Conservation (phyloP, 2,329 filamentous ascomycete species). For the Colletotrichum sp. region DNA sequence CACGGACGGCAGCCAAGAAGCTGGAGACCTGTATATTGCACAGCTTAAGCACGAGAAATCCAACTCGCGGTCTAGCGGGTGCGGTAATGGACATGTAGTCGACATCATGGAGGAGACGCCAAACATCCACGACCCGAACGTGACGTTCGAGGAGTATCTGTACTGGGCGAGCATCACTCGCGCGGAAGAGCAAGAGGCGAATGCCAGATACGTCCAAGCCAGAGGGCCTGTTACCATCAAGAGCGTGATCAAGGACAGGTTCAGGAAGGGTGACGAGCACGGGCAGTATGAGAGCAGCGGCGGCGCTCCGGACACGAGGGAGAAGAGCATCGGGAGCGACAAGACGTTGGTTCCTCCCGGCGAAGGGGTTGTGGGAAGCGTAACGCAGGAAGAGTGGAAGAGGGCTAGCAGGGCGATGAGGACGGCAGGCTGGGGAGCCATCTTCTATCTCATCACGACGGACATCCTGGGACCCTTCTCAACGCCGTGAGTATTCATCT, state of each 20-base stretch:
- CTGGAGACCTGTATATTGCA: background rate
- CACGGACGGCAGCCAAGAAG: background rate
- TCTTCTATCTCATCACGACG: conserved; percentile 55
- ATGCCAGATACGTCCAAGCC: conserved; percentile 7
- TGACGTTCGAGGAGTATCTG: conserved; percentile 30
- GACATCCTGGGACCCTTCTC: conserved; percentile 50
- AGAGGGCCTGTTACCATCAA: conserved; percentile 17
- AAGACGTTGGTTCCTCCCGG: background rate
- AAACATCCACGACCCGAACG: conserved; percentile 23
- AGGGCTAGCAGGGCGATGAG: conserved; percentile 49
- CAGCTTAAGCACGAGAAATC: background rate
- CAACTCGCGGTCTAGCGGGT: background rate
- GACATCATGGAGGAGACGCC: background rate
- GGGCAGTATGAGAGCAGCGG: background rate
- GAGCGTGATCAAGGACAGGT: conserved; percentile 19
- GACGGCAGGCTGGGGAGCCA: conserved; percentile 49
- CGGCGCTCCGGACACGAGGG: background rate
- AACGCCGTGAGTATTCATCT: conserved; percentile 31
- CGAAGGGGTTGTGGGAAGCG: background rate
- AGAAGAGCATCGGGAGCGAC: background rate
- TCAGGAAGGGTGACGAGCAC: conserved; percentile 20
- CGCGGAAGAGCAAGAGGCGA: conserved; percentile 22
- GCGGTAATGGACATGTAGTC: background rate
- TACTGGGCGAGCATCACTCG: conserved; percentile 29
- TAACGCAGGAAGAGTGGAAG: conserved; percentile 46